These are phyloP conservation scores for Amesomyces nigricolor DNA, from an alignment of 2,329 filamentous ascomycete genomes.

Conservation along the genomic window DNA sequence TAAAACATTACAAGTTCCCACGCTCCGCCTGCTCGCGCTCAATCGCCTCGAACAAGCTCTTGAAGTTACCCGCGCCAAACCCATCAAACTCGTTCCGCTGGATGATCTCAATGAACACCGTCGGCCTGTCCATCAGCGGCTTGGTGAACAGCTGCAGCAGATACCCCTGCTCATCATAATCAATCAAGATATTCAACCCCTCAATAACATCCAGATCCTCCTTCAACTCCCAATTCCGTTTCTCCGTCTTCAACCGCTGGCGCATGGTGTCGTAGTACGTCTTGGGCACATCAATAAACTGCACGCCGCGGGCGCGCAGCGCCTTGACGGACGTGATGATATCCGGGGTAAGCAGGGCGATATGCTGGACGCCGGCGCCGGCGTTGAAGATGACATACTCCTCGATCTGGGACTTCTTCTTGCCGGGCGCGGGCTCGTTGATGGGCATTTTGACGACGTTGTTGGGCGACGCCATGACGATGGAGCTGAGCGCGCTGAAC, in stretches of 20 bases:
- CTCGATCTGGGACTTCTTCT: slow-evolving; percentile 90
- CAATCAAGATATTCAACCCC: slow-evolving; percentile 80
- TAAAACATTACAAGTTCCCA: slow-evolving; percentile 63
- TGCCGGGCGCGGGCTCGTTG: slow-evolving; percentile 87
- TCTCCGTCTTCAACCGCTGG: slow-evolving; percentile 61
- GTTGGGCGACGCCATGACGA: slow-evolving; percentile 85
- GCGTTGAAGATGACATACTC: slow-evolving; percentile 89
- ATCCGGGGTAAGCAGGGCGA: slow-evolving; percentile 75
- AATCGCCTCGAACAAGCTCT: slow-evolving; percentile 90
- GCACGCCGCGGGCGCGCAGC: slow-evolving; percentile 78
- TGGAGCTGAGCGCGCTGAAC: slow-evolving; percentile 79
- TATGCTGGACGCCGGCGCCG: slow-evolving; percentile 87
- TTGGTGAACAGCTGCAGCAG: slow-evolving; percentile 72
- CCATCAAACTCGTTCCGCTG: slow-evolving; percentile 86
- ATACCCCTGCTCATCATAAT: slow-evolving; percentile 92
- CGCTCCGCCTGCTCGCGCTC: slow-evolving; percentile 84
- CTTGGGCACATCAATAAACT: slow-evolving; percentile 85
- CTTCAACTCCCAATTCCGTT: slow-evolving; percentile 56
- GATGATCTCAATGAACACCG: slow-evolving; percentile 95
- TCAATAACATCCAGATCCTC: slow-evolving; percentile 76
- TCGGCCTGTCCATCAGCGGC: slow-evolving; percentile 89
- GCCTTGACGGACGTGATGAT: slow-evolving; percentile 74
- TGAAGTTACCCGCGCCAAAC: slow-evolving; percentile 94
- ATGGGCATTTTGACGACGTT: slow-evolving; percentile 96
- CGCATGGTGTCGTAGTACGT: slow-evolving; percentile 81